Conservation (phyloP, 257 asterid genomes). For the Solanum acaule region DNA sequence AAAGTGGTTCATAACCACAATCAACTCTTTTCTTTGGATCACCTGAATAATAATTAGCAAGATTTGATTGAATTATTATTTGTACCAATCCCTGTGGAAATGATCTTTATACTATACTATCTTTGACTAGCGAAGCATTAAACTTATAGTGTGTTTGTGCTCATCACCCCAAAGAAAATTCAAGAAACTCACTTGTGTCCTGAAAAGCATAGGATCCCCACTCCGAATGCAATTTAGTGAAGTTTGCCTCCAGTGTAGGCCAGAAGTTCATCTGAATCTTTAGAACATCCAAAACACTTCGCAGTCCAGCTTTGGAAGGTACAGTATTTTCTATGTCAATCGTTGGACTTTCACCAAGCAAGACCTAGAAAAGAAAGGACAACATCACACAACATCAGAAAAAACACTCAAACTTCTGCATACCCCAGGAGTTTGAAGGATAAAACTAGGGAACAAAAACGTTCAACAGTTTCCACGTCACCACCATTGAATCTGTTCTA, state of each 20-base stretch:
- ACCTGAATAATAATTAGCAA: too few species aligned
- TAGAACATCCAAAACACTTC: constrained; percentile 58
- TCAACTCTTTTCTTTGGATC: too few species aligned
- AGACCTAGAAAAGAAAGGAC: constrained; percentile 48
- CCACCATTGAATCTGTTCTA: neutral
- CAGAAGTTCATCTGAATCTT: constrained; percentile 69
- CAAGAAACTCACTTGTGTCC: constrained; percentile 48
- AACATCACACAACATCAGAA: constrained; percentile 20
- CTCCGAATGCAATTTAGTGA: constrained; percentile 36
- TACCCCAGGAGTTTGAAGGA: neutral
- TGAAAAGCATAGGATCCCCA: constrained; percentile 43
- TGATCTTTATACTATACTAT: too few species aligned
- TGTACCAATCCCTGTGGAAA: too few species aligned
- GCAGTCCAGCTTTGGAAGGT: constrained; percentile 72
- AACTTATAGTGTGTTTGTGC: too few species aligned
- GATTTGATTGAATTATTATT: too few species aligned
- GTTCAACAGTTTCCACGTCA: neutral
- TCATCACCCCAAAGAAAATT: neutral
- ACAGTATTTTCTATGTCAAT: constrained; percentile 25
- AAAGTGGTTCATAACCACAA: too few species aligned
- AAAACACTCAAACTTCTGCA: neutral
- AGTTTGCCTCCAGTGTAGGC: constrained; percentile 48
- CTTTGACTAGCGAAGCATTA: too few species aligned
- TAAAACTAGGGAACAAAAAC: neutral
- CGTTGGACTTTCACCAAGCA: constrained; percentile 66